Evolutionary conservation across 78 protist species (phyloP), one percentile per base, ranked within the genome.

Genomic region (Mantamonas sphyraenae): DNA sequence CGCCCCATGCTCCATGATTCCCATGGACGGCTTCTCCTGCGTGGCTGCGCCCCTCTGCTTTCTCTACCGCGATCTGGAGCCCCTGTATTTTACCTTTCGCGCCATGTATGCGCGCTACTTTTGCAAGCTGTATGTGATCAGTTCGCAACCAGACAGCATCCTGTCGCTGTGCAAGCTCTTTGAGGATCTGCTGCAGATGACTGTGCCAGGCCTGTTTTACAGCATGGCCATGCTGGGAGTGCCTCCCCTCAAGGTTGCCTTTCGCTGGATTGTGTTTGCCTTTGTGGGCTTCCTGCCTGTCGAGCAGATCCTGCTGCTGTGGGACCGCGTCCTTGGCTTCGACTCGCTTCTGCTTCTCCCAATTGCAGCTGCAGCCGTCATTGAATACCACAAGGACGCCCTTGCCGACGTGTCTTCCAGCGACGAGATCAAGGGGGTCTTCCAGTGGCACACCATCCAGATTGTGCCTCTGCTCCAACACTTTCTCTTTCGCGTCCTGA

Each of bases 291-390:
- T 9, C 53, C 64, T 79, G 28, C 50, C 39, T 16, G 66, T 65
- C 50, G 62, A 31, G 20, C 83, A 81, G 72, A 37, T 73, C 26
- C 67, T 81, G 19, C 42, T 77, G 47, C 40, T 81, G 17, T 81
- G 86, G 86, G 86, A 81, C 56, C 58, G 86, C 34, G 37, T 81
- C 5, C 3, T 81, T 24, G 80, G 68, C 3, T 81, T 67, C 62
- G 83, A 81, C 28, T n/a, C 65, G 9, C 33, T 81, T 3, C 5
- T 14, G 50, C 33, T 76, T 4, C 37, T 81, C 33, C 81, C 86
- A 1, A 7, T 79, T n/a, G 22, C 64, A 14, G 83, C 83, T 24
- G 83, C 79, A 19, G 69, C 79, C 42, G 35, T 79, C 26, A 68
- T 81, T 40, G 37, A 3, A 20, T 81, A 76, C 17, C 42, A 79